Base-by-base conservation (phyloP, 1,139 yeast species). In the Blastobotrys ciferrii region DNA sequence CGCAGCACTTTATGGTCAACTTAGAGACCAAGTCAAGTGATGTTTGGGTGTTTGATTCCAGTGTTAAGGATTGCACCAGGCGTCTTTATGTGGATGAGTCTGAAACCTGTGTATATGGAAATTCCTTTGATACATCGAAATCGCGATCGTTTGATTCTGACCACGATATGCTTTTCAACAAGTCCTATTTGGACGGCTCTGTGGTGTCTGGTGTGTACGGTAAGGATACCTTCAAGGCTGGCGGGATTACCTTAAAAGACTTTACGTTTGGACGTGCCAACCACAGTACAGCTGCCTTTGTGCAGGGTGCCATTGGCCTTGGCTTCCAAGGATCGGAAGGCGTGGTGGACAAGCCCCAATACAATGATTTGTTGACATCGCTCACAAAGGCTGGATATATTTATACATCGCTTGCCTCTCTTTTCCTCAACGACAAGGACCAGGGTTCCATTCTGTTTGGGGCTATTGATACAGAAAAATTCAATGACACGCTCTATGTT, bases 341-440 rank as follows among this genome's bases (percentile, higher is more conserved):
- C 14, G 51, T 38, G 15, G 45, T n/a, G 2, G 48, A 49, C n/a
- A 25, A 43, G 3, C 31, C 54, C 1, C 19, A 37, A 7, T 51
- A 60, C 18, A 49, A 20, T 31, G 45, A 47, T 32, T 40, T 6
- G 54, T 56, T 31, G 63, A 63, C 1, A 46, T 60, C 25, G 62
- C 74, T 32, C 61, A 62, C 15, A 59, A 63, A 15, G 68, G 76
- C 28, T 28, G 44, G 41, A 20, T 28, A 31, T 13, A 32, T 38
- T 17, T 25, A 36, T 20, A 25, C 40, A 2, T 31, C 37, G 23
- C 17, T 40, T 3, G 35, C 32, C n/a, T 39, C 48, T 2, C 14
- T 45, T 7, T 45, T 35, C 39, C 18, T 40, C 28, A 32, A 35
- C 14, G 38, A 20, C 28, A 30, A 32, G 5, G 3, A 35, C 14